Evolutionary conservation across 148 eudicot species (phyloP).

Genomic region (Rhododendron simsii): DNA sequence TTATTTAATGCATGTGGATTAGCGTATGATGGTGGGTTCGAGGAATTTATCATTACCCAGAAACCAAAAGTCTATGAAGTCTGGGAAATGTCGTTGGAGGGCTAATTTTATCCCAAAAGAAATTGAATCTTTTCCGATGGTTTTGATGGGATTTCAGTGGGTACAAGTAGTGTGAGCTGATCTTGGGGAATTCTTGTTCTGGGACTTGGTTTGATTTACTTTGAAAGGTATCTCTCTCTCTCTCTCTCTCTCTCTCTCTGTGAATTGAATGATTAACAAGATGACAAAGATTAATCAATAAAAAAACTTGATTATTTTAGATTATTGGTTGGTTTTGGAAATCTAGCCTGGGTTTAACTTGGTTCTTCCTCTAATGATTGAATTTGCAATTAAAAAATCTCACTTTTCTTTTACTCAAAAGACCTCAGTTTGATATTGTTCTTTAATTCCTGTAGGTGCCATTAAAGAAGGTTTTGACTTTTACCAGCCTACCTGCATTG

Average conservation of each 20-base stretch:
- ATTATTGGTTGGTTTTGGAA: constrained; percentile 36
- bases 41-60: constrained; percentile 28
- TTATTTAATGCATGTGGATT: constrained; percentile 35
- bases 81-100: constrained; percentile 2
- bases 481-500: constrained; percentile 18
- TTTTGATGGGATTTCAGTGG: constrained; percentile 20
- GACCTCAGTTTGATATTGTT: constrained; percentile 28
- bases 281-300: background rate
- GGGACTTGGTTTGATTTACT: constrained; percentile 14
- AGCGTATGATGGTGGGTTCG: constrained; percentile 26
- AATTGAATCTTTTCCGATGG: constrained; percentile 18
- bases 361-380: constrained; percentile 40
- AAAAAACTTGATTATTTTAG: constrained; percentile 9
- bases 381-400: constrained; percentile 30
- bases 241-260: constrained; percentile 6
- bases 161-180: constrained; percentile 10
- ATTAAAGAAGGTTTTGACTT: constrained; percentile 60
- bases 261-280: constrained; percentile 9
- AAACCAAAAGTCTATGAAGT: background rate
- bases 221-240: constrained; percentile 14
- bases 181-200: constrained; percentile 17
- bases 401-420: constrained; percentile 24
- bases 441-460: constrained; percentile 27
- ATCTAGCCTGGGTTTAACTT: constrained; percentile 50
- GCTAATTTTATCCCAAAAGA: constrained; percentile 24